A percentile compares a stretch with the other conserved stretches of the same genome.
These are phyloP conservation scores for Copromyces sp. DNA, from an alignment of 495 filamentous ascomycete species.

Conservation along the genomic window DNA sequence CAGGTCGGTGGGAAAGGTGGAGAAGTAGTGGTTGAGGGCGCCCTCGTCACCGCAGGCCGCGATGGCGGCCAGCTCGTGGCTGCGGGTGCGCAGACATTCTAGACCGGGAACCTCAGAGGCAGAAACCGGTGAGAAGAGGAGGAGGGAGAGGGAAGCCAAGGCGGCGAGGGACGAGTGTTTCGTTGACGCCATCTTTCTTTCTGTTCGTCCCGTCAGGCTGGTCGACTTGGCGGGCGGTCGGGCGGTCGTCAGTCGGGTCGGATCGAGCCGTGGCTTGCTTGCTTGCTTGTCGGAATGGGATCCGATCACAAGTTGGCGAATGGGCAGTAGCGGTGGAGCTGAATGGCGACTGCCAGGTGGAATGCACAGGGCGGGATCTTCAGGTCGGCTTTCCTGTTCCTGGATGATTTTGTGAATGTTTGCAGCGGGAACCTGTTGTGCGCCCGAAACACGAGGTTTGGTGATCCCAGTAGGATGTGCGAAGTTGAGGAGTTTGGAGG, in stretches of 20 bases:
- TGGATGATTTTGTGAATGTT: not conserved
- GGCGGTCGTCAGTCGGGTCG: not conserved
- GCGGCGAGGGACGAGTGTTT: conserved; percentile 4
- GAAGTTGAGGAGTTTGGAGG: not conserved
- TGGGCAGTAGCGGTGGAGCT: not conserved
- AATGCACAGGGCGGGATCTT: not conserved
- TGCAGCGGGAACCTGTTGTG: not conserved
- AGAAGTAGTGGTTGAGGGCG: conserved; percentile 28
- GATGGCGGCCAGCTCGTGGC: conserved; percentile 18
- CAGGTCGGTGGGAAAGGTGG: conserved; percentile 7
- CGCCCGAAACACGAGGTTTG: not conserved
- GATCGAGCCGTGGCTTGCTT: not conserved
- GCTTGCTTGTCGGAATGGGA: not conserved
- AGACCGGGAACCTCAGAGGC: conserved; percentile 6
- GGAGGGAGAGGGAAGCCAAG: conserved; percentile 7
- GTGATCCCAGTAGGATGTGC: not conserved
- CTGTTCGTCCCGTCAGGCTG: not conserved
- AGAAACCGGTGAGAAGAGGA: conserved; percentile 2
- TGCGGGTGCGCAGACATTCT: conserved; percentile 24
- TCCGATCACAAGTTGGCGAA: not conserved
- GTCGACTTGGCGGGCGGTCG: not conserved
- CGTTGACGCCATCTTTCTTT: not conserved
- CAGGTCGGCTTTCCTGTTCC: not conserved
- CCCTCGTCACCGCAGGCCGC: conserved; percentile 29
- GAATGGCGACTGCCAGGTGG: not conserved